Percentiles rank a stretch among this genome's conserved stretches.
phyloP scores from a whole-genome alignment of 306 rosid genomes.

The Cucumis hystrix region DNA sequence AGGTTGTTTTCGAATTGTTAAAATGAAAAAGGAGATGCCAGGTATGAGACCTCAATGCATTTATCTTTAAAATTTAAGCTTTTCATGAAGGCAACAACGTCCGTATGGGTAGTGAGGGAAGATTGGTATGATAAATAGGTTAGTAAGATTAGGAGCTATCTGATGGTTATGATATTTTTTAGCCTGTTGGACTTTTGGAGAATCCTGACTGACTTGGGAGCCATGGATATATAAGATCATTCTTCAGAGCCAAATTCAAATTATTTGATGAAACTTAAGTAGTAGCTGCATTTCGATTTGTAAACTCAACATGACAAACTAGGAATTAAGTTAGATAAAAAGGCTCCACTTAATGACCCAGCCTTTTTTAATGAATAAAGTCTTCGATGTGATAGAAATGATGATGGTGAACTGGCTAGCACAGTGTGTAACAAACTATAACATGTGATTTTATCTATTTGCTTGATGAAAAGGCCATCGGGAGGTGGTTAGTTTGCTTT shows the following conservation, averaged over 20 bases:
- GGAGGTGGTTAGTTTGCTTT: not conserved
- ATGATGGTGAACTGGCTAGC: not conserved
- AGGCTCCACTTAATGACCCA: not conserved
- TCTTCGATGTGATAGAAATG: not conserved
- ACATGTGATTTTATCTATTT: not conserved
- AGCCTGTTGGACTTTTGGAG: not conserved
- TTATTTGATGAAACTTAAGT: not conserved
- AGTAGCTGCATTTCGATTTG: not conserved
- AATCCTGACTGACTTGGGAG: not conserved
- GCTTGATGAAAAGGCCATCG: not conserved
- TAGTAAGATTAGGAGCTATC: not conserved
- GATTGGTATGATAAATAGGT: not conserved
- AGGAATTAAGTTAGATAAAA: not conserved
- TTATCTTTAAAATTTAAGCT: not conserved
- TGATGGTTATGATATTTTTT: not conserved
- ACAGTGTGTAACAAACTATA: not conserved
- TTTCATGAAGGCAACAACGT: not conserved
- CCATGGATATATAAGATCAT: not conserved
- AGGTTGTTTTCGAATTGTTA: not conserved
- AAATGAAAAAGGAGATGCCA: not conserved
- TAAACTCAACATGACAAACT: not conserved
- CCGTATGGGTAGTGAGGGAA: not conserved
- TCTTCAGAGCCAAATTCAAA: not conserved
- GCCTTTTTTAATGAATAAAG: not conserved
- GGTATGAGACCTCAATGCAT: not conserved